Conservation (phyloP, 169 alveolate species). For the Plasmodium reichenowi region DNA sequence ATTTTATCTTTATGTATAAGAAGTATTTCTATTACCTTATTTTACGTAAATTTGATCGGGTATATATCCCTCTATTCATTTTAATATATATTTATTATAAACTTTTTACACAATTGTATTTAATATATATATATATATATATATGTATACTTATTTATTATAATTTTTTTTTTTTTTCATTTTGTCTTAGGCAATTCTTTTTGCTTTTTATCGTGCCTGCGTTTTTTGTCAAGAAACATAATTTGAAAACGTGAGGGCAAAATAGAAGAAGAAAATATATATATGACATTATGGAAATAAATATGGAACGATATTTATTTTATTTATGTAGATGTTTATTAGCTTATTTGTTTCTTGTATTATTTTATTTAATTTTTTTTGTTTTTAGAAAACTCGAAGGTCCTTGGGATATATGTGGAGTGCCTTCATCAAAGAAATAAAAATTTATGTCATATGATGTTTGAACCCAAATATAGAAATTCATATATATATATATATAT, state of each 20-base stretch:
- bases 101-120: neutral
- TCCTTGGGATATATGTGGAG: conserved; percentile 29
- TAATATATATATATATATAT: neutral
- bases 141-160: neutral
- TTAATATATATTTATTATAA: no score
- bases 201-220: conserved; percentile 60
- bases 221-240: conserved; percentile 48
- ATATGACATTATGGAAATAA: neutral
- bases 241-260: conserved; percentile 45
- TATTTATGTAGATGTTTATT: neutral
- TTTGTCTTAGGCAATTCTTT: conserved; percentile 40
- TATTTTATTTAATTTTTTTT: conserved; percentile 3
- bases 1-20: conserved; percentile 62
- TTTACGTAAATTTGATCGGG: conserved; percentile 52
- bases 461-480: no score
- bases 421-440: neutral
- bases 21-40: conserved; percentile 38
- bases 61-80: neutral
- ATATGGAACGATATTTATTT: neutral
- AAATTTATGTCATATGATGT: no score
- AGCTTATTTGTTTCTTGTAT: conserved; percentile 2
- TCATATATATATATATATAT: no score
- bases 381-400: conserved; percentile 28
- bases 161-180: neutral
- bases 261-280: neutral